Evolutionary conservation across 441 rosid species (phyloP).

Genomic region (Hypseocharis bilobata): DNA sequence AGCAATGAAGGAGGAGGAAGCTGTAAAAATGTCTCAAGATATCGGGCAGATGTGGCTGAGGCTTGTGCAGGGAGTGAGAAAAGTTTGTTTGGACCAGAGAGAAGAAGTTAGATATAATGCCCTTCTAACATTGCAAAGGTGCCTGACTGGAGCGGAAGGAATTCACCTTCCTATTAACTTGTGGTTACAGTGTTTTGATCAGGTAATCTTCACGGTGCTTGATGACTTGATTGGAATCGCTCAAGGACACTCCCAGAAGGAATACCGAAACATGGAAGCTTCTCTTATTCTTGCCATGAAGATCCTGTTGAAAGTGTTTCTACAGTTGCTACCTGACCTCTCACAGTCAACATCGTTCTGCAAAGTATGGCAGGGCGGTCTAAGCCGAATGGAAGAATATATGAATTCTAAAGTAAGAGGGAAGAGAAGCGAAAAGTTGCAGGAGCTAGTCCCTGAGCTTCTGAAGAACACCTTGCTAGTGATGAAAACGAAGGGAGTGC

Average conservation of each 20-base stretch:
- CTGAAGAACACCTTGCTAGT: conserved; percentile 66
- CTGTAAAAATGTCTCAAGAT: conserved; percentile 51
- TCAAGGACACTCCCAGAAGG: conserved; percentile 64
- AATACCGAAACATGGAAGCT: conserved; percentile 82
- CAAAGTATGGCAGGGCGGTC: conserved; percentile 82
- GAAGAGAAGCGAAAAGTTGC: conserved; percentile 68
- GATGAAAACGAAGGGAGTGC: conserved; percentile 69
- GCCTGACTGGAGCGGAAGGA: conserved; percentile 58
- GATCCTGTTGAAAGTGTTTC: conserved; percentile 60
- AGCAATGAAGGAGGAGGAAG: conserved; percentile 57
- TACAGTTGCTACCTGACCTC: conserved; percentile 54
- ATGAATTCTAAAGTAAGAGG: conserved; percentile 73
- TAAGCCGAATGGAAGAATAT: conserved; percentile 71
- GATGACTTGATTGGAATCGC: conserved; percentile 82
- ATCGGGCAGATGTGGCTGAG: conserved; percentile 88
- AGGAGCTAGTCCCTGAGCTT: conserved; percentile 61
- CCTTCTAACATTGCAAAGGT: conserved; percentile 65
- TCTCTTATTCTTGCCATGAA: conserved; percentile 60
- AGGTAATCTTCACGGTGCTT: conserved; percentile 70
- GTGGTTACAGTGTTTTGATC: conserved; percentile 77
- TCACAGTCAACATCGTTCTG: conserved; percentile 64
- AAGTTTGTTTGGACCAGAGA: conserved; percentile 87
- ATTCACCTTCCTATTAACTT: conserved; percentile 46
- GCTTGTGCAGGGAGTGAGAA: conserved; percentile 77
- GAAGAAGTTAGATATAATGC: conserved; percentile 92